phyloP scores from a whole-genome alignment of 805 yeast genomes.

The Naumovozyma dairenensis region DNA sequence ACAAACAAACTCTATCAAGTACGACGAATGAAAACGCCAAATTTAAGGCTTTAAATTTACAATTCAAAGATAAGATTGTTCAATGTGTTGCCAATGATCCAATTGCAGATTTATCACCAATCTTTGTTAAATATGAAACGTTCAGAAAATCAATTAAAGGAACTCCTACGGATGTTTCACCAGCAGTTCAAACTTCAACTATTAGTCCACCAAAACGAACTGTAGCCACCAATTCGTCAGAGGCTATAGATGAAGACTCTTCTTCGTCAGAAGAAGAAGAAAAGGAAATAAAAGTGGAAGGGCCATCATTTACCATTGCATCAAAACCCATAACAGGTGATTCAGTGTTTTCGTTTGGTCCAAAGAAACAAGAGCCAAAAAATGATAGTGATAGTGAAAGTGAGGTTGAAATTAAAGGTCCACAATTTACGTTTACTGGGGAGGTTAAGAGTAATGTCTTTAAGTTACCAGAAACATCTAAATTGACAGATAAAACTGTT shows the following conservation, averaged over 20 bases:
- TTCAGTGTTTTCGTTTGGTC: slow-evolving; percentile 41
- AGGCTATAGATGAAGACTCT: neutral
- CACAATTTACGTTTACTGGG: slow-evolving; percentile 32
- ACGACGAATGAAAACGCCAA: slow-evolving; percentile 35
- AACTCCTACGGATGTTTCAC: neutral
- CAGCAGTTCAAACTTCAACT: neutral
- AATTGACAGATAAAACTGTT: slow-evolving; percentile 10
- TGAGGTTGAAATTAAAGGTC: slow-evolving; percentile 31
- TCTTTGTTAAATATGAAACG: slow-evolving; percentile 46
- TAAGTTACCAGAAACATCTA: slow-evolving; percentile 15
- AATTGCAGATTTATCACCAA: slow-evolving; percentile 44
- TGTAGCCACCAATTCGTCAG: neutral
- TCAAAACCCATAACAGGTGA: slow-evolving; percentile 40
- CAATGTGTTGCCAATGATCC: slow-evolving; percentile 36
- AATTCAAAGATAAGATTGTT: slow-evolving; percentile 42
- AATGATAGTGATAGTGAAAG: slow-evolving; percentile 27
- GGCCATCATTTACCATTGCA: slow-evolving; percentile 52
- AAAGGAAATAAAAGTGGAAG: slow-evolving; percentile 58
- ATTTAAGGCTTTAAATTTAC: slow-evolving; percentile 56
- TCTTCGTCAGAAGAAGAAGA: slow-evolving; percentile 26
- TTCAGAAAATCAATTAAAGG: neutral
- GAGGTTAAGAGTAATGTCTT: slow-evolving; percentile 30
- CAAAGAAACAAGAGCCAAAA: slow-evolving; percentile 15
- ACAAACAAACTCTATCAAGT: slow-evolving; percentile 1
- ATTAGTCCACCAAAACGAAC: neutral